Conservation (phyloP, 768 basidiomycete genomes). For the Clitopilus hobsonii region DNA sequence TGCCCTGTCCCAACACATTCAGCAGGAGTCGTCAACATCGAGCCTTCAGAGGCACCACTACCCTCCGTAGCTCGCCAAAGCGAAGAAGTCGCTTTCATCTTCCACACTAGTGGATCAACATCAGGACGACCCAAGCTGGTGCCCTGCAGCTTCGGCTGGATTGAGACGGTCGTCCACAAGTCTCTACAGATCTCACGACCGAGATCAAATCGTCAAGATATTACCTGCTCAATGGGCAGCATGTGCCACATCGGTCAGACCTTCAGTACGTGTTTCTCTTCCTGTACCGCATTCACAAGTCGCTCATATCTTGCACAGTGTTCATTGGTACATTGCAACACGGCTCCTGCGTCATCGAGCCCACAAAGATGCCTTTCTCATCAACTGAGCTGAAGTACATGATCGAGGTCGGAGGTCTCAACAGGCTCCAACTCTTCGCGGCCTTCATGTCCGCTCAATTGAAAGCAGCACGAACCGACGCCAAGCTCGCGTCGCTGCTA, state of each 20-base stretch:
- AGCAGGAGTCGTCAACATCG: slow-evolving; percentile 23
- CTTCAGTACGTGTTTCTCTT: slow-evolving; percentile 52
- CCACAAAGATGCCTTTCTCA: slow-evolving; percentile 59
- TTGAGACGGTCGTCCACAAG: slow-evolving; percentile 43
- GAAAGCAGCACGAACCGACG: slow-evolving; percentile 29
- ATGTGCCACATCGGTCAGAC: slow-evolving; percentile 81
- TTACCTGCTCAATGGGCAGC: slow-evolving; percentile 62
- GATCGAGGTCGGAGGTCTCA: slow-evolving; percentile 62
- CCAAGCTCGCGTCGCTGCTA: slow-evolving; percentile 57
- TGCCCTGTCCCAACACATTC: slow-evolving; percentile 40
- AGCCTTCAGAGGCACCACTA: slow-evolving; percentile 25
- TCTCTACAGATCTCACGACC: slow-evolving; percentile 39
- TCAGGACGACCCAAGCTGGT: slow-evolving; percentile 65
- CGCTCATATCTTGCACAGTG: slow-evolving; percentile 39
- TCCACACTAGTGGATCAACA: slow-evolving; percentile 66
- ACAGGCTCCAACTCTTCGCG: slow-evolving; percentile 72
- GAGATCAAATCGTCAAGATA: slow-evolving; percentile 42
- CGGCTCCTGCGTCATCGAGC: slow-evolving; percentile 69
- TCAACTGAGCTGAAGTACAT: slow-evolving; percentile 69
- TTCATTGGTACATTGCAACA: slow-evolving; percentile 68
- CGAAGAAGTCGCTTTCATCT: slow-evolving; percentile 42
- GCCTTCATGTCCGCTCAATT: slow-evolving; percentile 65
- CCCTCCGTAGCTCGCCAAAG: slow-evolving; percentile 27
- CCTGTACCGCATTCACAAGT: slow-evolving; percentile 29
- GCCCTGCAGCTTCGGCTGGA: slow-evolving; percentile 52